Conservation (phyloP, 495 filamentous ascomycete genomes). For the Talaromyces proteolyticus region DNA sequence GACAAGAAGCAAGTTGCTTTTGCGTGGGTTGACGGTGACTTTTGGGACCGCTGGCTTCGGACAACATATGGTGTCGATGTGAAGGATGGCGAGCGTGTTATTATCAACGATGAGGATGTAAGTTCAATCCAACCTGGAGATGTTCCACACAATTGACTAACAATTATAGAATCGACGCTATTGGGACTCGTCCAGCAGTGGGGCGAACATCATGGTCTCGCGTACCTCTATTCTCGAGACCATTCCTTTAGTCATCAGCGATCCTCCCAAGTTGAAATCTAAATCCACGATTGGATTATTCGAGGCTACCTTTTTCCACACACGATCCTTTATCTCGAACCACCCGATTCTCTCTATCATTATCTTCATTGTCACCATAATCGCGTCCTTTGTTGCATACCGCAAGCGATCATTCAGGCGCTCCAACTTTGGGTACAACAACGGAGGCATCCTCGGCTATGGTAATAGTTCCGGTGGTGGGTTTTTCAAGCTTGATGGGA, state of each 20-base stretch:
- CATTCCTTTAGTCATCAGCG: slow-evolving; percentile 66
- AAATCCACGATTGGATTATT: slow-evolving; percentile 80
- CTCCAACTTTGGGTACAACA: slow-evolving; percentile 17
- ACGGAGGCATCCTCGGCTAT: slow-evolving; percentile 40
- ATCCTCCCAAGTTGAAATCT: slow-evolving; percentile 74
- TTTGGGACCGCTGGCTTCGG: slow-evolving; percentile 96
- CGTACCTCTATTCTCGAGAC: slow-evolving; percentile 95
- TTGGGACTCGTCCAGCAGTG: slow-evolving; percentile 89
- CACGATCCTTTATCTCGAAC: slow-evolving; percentile 56
- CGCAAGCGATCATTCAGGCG: slow-evolving; percentile 28
- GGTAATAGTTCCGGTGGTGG: slow-evolving; percentile 33
- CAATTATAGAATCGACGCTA: slow-evolving; percentile 79
- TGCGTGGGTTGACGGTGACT: slow-evolving; percentile 97
- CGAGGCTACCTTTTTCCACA: slow-evolving; percentile 72
- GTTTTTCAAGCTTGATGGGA: slow-evolving; percentile 73
- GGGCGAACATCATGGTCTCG: slow-evolving; percentile 79
- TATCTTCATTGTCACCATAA: slow-evolving; percentile 42
- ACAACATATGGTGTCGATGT: slow-evolving; percentile 90
- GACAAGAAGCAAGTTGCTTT: slow-evolving; percentile 87
- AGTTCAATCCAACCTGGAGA: slow-evolving; percentile 26
- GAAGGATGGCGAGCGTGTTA: slow-evolving; percentile 78
- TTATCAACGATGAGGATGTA: slow-evolving; percentile 97
- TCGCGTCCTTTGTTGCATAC: slow-evolving; percentile 21
- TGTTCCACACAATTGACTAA: too few species aligned
- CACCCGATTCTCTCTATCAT: slow-evolving; percentile 70